Percentiles rank a stretch among this genome's conserved stretches.
Conservation (phyloP, 2,329 filamentous ascomycete genomes). For the Coniochaeta hoffmannii region DNA sequence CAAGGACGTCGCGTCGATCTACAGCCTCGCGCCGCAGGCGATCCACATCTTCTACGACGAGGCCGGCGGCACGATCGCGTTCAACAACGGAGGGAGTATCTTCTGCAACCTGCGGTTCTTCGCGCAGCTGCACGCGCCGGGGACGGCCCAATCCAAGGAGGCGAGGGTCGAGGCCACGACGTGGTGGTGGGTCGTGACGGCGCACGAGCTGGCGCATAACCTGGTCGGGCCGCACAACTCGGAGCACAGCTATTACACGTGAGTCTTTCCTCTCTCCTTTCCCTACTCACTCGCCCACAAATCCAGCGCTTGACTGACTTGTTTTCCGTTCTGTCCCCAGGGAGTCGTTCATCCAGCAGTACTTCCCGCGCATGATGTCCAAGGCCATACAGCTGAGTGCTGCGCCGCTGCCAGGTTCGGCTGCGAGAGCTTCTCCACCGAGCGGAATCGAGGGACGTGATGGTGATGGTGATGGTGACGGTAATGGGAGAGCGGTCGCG, state of each 20-base stretch:
- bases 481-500: not conserved
- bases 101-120: slow-evolving; percentile 95
- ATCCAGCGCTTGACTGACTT: slow-evolving; percentile 11
- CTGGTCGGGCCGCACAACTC: slow-evolving; percentile 71
- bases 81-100: slow-evolving; percentile 79
- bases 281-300: not conserved
- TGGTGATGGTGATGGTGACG: not conserved
- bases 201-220: slow-evolving; percentile 94
- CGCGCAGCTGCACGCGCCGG: slow-evolving; percentile 61
- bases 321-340: slow-evolving; percentile 33
- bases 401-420: slow-evolving; percentile 18
- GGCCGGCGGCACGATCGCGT: slow-evolving; percentile 75
- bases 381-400: slow-evolving; percentile 31
- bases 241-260: slow-evolving; percentile 77
- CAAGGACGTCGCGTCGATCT: slow-evolving; percentile 62
- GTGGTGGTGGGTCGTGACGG: slow-evolving; percentile 95
- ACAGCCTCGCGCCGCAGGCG: slow-evolving; percentile 58
- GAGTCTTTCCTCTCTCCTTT: slow-evolving; percentile 21
- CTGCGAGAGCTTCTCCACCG: not conserved
- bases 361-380: slow-evolving; percentile 62
- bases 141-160: slow-evolving; percentile 30
- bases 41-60: slow-evolving; percentile 87
- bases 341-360: slow-evolving; percentile 71
- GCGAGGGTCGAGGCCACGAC: slow-evolving; percentile 61
- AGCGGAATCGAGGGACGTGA: not conserved